Base-by-base conservation (phyloP, 1,139 yeast species). In the Yamadazyma triangularis region DNA sequence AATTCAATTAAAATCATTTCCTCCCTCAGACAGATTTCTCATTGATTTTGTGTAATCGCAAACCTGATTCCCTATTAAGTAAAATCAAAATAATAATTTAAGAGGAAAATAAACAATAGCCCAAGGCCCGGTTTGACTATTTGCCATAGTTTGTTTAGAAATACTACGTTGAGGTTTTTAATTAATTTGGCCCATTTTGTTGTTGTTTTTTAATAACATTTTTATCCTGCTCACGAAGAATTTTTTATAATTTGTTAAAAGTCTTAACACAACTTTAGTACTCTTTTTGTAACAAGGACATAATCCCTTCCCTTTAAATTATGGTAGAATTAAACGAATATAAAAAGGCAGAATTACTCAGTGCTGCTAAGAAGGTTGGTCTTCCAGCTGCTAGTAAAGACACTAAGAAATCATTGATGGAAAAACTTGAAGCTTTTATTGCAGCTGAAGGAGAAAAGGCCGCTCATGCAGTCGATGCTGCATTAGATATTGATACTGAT, bases 321-420 rank as follows among this genome's bases (percentile, higher is more conserved):
- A 43, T 43, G 48, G 44, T 41, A 23, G 48, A 44, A 23, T 42
- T 42, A 16, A 35, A 10, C 11, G 15, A 39, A 12, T 44, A 26
- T 26, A 42, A 41, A 39, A 68, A 68, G 47, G 65, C 66, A 27
- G 73, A 68, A 34, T 56, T 68, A 38, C 45, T 57, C 41, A 47
- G 46, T 26, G 60, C 57, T 24, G 60, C 62, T 41, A 58, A 50
- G 31, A 59, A 58, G 38, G 57, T 64, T 24, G 70, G 61, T 15
- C 43, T 65, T 32, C 50, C 53, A 30, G 55, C 59, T 25, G 48
- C 52, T 32, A 40, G 61, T 28, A 68, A 66, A 42, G 71, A 64
- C 43, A 67, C 71, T 33, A 68, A 68, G 48, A 64, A 57, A 47
- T 53, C 58, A 28, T 62, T 68, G 47, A 49, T 67, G 23, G 66